Evolutionary conservation across 2,329 filamentous ascomycete genomes (phyloP), one percentile per base, ranked within the genome.

Genomic region (Phaeosphaeria sp.): DNA sequence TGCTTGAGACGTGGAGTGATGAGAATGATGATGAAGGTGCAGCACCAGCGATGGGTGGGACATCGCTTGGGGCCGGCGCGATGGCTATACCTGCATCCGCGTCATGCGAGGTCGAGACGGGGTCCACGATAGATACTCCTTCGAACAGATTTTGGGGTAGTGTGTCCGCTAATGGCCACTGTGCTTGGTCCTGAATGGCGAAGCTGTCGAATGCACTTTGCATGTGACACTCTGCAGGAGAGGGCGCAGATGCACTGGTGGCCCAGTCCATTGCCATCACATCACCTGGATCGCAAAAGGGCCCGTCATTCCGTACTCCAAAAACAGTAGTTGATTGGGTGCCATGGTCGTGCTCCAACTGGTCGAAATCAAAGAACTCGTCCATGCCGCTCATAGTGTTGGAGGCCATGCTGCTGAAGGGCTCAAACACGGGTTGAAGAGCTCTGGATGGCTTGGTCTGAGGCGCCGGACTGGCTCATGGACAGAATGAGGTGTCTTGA

Each of bases 281-380:
- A 43, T 61, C 44, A 13, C 22, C 6, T 25, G 22, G 21, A 27
- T 60, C 53, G 20, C 36, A 17, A 15, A 50, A 22, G 25, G 21
- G 18, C 15, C 57, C 25, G 22, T 47, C n/a, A 45, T 53, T 27
- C 9, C 45, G 51, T 20, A 57, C 42, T 13, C 21, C 24, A 33
- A n/a, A 7, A 18, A 18, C 47, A 44, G 22, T 27, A 33, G 20
- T 21, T 24, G 18, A 24, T 50, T 63, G 54, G n/a, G 46, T 6
- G 22, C 42, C 56, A 44, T 55, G 51, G 49, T 74, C 66, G 17
- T 60, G 56, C 25, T 74, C 71, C 36, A 74, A 57, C 22, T 62
- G 64, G n/a, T 64, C 61, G 57, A 76, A 76, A 55, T 76, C 74
- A 55, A 76, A 76, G 64, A 76, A 76, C 42, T 75, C 74, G 25